Percentiles rank a stretch among this genome's conserved stretches.
These are phyloP conservation scores for Irpex sp. DNA, from an alignment of 1,284 basidiomycete genomes.

Conservation along the genomic window DNA sequence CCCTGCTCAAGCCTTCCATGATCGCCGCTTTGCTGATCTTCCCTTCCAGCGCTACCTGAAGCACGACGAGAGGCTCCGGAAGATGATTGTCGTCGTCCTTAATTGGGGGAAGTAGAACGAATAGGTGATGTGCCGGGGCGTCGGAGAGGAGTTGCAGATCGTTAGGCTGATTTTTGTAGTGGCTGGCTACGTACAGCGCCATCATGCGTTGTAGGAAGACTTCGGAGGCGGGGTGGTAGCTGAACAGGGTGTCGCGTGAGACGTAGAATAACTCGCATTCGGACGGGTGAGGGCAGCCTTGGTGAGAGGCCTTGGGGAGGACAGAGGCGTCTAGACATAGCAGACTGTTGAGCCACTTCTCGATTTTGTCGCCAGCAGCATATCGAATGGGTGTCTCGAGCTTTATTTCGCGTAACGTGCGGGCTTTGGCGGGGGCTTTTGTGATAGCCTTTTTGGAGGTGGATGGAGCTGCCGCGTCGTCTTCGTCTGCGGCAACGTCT, in stretches of 20 bases:
- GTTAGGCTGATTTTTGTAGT: constrained; percentile 99
- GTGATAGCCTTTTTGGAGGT: constrained; percentile 49
- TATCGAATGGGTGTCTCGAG: constrained; percentile 96
- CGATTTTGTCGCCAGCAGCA: constrained; percentile 82
- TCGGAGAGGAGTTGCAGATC: constrained; percentile 96
- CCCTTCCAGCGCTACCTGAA: constrained; percentile 96
- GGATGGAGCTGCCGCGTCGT: constrained; percentile 39
- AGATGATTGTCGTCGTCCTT: constrained; percentile 83
- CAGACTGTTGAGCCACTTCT: constrained; percentile 91
- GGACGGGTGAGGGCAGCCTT: constrained; percentile 91
- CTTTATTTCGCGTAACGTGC: constrained; percentile 91
- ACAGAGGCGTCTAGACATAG: constrained; percentile 94
- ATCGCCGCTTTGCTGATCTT: constrained; percentile 87
- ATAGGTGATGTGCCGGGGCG: constrained; percentile 95
- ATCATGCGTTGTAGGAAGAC: constrained; percentile 98
- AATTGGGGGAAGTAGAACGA: constrained; percentile 91
- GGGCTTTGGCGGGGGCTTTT: constrained; percentile 62
- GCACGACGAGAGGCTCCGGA: constrained; percentile 91
- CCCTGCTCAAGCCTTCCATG: constrained; percentile 80
- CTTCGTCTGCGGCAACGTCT: constrained; percentile 46
- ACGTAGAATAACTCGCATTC: constrained; percentile 96
- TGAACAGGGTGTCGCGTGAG: constrained; percentile 95
- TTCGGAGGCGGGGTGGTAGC: constrained; percentile 95
- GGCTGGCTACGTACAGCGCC: constrained; percentile 94
- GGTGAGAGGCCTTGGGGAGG: constrained; percentile 54